Base-by-base conservation (phyloP, 345 rosid species). In the Camelina hispida region DNA sequence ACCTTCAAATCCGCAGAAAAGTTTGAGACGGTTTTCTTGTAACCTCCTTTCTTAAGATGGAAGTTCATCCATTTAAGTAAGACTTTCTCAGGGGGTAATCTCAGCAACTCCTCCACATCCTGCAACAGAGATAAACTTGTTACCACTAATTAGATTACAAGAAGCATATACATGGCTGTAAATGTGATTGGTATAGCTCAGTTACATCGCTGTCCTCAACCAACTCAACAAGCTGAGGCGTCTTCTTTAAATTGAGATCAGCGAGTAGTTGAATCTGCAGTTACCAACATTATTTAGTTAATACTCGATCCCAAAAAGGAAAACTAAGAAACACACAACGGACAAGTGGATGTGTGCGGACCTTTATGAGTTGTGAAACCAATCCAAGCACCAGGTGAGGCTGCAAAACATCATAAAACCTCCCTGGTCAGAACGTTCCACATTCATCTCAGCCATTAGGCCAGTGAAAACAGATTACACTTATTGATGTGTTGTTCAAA, bases 311-410 rank as follows among this genome's bases (percentile, higher is more conserved):
- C 38, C 25, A 28, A 23, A 62, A n/a, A 9, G 14, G 20, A 68
- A 46, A 2, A 22, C 2, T 23, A 12, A 48, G 20, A 16, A 3
- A 68, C 53, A 16, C 37, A 11, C 28, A 77, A 55, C 17, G n/a
- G 28, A 47, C 44, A 59, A 18, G 60, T 56, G 72, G 77, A 30
- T 35, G 14, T 55, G 16, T 50, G 23, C n/a, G 25, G 18, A 89
- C 98, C 97, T 93, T 93, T 75, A 93, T 91, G 74, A 91, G 93
- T 80, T 94, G 96, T 75, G 98, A 89, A 69, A 94, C 89, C 87
- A 94, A 75, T 34, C 97, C 96, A 78, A 91, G 90, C 10, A 93
- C 77, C 78, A 89, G 81, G 87, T 94, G 96, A 64, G 97, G 91
- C 96, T 93, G 83, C 86, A 83, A 72, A 70, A 73, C 22, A 69